These are phyloP conservation scores for Eucommia ulmoides DNA, from an alignment of 257 asterid species.

Conservation along the genomic window DNA sequence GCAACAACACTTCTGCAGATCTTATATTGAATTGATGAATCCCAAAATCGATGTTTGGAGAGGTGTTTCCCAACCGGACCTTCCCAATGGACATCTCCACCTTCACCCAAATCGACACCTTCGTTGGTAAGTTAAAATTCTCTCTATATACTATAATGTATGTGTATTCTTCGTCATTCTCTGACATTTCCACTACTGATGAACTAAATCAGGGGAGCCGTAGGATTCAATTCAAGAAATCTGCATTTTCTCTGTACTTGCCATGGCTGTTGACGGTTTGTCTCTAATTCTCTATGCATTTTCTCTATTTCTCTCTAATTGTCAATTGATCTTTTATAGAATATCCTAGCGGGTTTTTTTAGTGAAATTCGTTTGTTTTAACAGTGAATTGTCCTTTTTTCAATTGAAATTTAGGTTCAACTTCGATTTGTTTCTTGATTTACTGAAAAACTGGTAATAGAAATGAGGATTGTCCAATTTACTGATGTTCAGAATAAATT, in stretches of 20 bases:
- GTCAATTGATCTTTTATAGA: background rate
- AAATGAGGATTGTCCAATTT: background rate
- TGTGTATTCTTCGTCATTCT: too few species aligned
- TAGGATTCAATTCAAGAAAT: constrained; percentile 71
- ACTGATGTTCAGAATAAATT: background rate
- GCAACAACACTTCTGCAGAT: too few species aligned
- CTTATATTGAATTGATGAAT: too few species aligned
- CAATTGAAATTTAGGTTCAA: background rate
- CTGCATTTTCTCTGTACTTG: constrained; percentile 66
- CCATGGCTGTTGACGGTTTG: constrained; percentile 72
- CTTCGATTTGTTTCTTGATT: background rate
- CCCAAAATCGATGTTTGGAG: constrained; percentile 74
- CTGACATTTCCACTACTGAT: too few species aligned
- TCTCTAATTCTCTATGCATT: constrained; percentile 1
- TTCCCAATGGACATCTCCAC: constrained; percentile 91
- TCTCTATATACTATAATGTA: background rate
- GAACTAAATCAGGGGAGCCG: constrained; percentile 37
- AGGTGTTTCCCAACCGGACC: constrained; percentile 84
- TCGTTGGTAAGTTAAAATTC: constrained; percentile 33
- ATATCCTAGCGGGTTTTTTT: background rate
- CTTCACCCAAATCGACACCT: constrained; percentile 84
- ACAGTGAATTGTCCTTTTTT: background rate
- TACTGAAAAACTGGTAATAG: background rate
- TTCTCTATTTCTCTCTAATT: background rate
- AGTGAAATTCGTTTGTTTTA: background rate